These are phyloP conservation scores for Chalciporus chontae DNA, from an alignment of 768 basidiomycete genomes.

Conservation along the genomic window DNA sequence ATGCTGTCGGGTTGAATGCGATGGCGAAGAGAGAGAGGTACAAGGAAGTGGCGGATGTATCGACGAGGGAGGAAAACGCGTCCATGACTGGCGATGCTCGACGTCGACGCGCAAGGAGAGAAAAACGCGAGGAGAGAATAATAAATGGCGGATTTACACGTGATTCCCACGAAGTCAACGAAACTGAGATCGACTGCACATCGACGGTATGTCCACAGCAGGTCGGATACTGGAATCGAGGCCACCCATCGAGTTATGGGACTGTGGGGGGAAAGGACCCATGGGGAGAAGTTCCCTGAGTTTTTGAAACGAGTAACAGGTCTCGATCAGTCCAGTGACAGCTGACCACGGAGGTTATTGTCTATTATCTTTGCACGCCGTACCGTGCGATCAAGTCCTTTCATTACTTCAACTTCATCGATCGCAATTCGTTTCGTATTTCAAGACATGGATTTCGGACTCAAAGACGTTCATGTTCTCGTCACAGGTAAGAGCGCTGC, in stretches of 20 bases:
- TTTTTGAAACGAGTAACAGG: background rate
- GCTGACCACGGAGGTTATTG: no score
- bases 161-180: slow-evolving; percentile 10
- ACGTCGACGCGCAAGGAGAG: background rate
- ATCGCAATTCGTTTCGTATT: background rate
- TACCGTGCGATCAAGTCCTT: background rate
- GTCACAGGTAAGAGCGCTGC: slow-evolving; percentile 53
- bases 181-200: no score
- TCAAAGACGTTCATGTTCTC: slow-evolving; percentile 61
- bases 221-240: background rate
- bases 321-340: no score
- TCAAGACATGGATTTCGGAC: slow-evolving; percentile 48
- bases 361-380: slow-evolving; percentile 6
- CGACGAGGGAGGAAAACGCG: slow-evolving; percentile 39
- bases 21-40: slow-evolving; percentile 66
- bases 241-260: no score
- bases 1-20: slow-evolving; percentile 88
- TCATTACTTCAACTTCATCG: background rate
- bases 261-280: no score
- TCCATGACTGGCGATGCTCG: slow-evolving; percentile 15
- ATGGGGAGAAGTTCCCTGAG: no score
- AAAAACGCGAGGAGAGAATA: background rate
- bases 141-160: background rate
- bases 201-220: no score
- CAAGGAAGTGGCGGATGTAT: slow-evolving; percentile 64